A percentile compares a stretch with the other conserved stretches of the same genome.
These are phyloP conservation scores for Botrytis fragariae DNA, from an alignment of 2,329 filamentous ascomycete genomes.

Conservation along the genomic window DNA sequence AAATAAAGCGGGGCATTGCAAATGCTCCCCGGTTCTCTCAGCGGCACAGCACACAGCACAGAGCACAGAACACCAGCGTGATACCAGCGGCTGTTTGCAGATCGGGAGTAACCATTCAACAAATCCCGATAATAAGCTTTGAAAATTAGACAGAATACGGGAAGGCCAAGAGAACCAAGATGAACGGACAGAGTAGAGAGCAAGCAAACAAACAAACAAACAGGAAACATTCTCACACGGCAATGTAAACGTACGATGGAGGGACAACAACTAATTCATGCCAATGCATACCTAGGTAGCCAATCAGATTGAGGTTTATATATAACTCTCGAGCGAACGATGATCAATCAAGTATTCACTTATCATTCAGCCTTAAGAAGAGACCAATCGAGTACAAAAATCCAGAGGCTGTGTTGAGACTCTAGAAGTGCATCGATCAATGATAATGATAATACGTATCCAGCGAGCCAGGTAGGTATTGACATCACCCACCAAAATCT, in stretches of 20 bases:
- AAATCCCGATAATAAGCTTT: not conserved
- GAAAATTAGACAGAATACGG: not conserved
- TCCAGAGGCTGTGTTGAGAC: not conserved
- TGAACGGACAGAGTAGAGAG: not conserved
- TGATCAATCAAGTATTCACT: not conserved
- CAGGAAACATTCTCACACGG: not conserved
- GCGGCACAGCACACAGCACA: not conserved
- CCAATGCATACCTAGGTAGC: not conserved
- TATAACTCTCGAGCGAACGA: not conserved
- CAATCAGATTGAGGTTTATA: not conserved
- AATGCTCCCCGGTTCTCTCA: not conserved
- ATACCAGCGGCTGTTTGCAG: not conserved
- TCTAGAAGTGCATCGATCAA: not conserved
- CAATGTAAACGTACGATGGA: not conserved
- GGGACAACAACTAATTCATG: not conserved
- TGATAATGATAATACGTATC: not conserved
- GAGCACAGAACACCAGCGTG: not conserved
- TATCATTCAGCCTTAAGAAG: not conserved
- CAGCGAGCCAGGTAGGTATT: not conserved
- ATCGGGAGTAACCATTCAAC: not conserved
- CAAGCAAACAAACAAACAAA: not conserved
- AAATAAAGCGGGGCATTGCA: conserved; percentile 1
- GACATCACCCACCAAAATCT: not conserved
- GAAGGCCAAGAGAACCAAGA: not conserved
- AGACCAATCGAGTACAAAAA: not conserved